Evolutionary conservation across 495 filamentous ascomycete species (phyloP).

Genomic region (Podospora conica): DNA sequence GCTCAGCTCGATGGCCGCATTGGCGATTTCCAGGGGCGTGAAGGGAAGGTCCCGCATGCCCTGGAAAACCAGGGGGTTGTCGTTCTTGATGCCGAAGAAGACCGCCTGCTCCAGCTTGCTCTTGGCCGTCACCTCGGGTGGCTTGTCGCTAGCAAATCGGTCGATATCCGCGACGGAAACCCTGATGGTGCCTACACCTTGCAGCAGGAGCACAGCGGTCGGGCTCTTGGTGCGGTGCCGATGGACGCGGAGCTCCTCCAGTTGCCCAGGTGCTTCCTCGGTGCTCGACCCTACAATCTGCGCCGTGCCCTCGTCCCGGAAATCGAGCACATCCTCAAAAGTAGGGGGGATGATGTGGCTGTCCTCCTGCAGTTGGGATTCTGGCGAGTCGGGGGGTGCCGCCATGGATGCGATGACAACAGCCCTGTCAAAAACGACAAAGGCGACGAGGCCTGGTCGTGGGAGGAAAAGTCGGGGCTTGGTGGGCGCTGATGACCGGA

Average conservation of each 20-base stretch:
- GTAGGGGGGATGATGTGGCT: conserved; percentile 49
- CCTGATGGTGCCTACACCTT: conserved; percentile 74
- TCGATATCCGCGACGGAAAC: conserved; percentile 53
- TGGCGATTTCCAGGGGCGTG: conserved; percentile 60
- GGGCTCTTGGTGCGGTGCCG: conserved; percentile 54
- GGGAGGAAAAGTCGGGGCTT: conserved; percentile 73
- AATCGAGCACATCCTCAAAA: conserved; percentile 80
- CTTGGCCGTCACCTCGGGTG: conserved; percentile 63
- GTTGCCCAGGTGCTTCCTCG: conserved; percentile 44
- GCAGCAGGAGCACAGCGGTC: conserved; percentile 64
- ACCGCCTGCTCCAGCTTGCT: conserved; percentile 91
- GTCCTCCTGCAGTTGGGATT: conserved; percentile 62
- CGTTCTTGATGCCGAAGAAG: conserved; percentile 74
- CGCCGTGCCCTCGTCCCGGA: conserved; percentile 58
- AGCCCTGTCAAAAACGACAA: conserved; percentile 69
- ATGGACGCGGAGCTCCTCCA: conserved; percentile 38
- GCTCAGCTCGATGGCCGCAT: conserved; percentile 73
- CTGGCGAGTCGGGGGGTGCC: conserved; percentile 53
- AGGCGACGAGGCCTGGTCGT: conserved; percentile 69
- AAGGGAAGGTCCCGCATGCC: conserved; percentile 58
- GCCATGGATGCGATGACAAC: conserved; percentile 68
- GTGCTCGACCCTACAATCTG: conserved; percentile 57
- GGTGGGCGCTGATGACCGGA: conserved; percentile 30
- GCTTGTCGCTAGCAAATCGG: conserved; percentile 41
- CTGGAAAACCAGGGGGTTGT: conserved; percentile 76